Evolutionary conservation across 306 rosid species (phyloP), one percentile per base, ranked within the genome.

Genomic region (Cicer pinnatifidum): DNA sequence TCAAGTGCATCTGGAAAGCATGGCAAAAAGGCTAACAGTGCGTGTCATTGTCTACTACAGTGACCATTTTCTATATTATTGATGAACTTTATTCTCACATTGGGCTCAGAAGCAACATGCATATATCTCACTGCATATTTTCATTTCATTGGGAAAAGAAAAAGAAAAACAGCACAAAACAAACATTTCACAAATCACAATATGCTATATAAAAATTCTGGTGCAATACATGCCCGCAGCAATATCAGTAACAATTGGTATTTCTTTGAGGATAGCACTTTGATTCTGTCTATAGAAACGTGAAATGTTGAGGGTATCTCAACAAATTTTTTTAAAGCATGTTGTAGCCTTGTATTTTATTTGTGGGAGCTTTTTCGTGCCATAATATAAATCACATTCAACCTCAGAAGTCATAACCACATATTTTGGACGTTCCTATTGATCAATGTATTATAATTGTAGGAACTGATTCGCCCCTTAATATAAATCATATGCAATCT

Each of bases 31-130:
- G 68, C 50, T 39, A n/a, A 15, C 8, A 39, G 28, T 17, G 11
- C 1, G 33, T 4, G 48, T 62, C 71, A 13, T 6, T n/a, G 48
- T 69, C 16, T 13, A 16, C 71, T 40, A 40, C 20, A 28, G 40
- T 1, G 1, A 16, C 44, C 11, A 17, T 44, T 79, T 19, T 72
- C 43, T 72, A 23, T 23, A 50, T 50, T 50, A 1, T 51, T 28
- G 47, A 6, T 54, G 67, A 54, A 4, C 10, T 33, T 33, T 59
- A 59, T 11, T 59, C 65, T 59, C 43, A 53, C 28, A 52, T 16
- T 61, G n/a, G 40, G 71, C 53, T 7, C 46, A n/a, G 8, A 35
- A 52, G 8, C 15, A 65, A 65, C 80, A 52, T 75, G 57, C 64
- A 53, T 15, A 37, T 15, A 50, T 51, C 37, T 52, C 16, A 69